A percentile compares a stretch with the other conserved stretches of the same genome.
These are phyloP conservation scores for Apiospora malaysiana DNA, from an alignment of 2,329 filamentous ascomycete species.

Conservation along the genomic window DNA sequence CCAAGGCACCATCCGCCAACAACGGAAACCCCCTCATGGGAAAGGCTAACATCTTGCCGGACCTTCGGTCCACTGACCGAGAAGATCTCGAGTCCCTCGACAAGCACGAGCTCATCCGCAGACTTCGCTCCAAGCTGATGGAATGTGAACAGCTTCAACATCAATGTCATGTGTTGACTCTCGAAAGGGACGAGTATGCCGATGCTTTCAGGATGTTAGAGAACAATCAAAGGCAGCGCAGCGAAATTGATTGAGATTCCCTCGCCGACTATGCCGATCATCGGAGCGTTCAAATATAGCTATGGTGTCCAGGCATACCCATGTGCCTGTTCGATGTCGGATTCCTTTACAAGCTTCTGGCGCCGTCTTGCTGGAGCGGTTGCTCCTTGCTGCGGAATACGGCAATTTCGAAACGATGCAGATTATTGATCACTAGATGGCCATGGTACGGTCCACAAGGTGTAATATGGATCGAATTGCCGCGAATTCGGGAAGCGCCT, in stretches of 20 bases:
- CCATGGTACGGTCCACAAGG: background rate
- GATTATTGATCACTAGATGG: background rate
- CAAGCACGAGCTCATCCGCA: constrained; percentile 14
- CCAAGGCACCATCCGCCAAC: background rate
- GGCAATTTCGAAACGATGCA: background rate
- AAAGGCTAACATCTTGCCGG: background rate
- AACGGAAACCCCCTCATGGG: background rate
- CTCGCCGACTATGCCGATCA: background rate
- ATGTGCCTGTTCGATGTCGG: background rate
- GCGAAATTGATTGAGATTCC: background rate
- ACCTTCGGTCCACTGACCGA: constrained; percentile 10
- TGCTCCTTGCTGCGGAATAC: background rate
- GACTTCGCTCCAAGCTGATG: constrained; percentile 10
- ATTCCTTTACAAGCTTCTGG: no score
- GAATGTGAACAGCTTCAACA: constrained; percentile 20
- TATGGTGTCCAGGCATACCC: background rate
- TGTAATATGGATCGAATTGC: background rate
- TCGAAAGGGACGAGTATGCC: constrained; percentile 18
- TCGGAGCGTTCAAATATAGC: background rate
- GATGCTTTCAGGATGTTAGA: constrained; percentile 12
- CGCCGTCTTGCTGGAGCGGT: background rate
- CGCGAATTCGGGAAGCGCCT: background rate
- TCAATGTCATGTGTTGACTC: constrained; percentile 14
- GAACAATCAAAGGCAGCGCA: background rate
- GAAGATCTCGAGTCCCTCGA: constrained; percentile 15